Base-by-base conservation (phyloP, 1,284 basidiomycete species). In the Irpex rosettiformis region DNA sequence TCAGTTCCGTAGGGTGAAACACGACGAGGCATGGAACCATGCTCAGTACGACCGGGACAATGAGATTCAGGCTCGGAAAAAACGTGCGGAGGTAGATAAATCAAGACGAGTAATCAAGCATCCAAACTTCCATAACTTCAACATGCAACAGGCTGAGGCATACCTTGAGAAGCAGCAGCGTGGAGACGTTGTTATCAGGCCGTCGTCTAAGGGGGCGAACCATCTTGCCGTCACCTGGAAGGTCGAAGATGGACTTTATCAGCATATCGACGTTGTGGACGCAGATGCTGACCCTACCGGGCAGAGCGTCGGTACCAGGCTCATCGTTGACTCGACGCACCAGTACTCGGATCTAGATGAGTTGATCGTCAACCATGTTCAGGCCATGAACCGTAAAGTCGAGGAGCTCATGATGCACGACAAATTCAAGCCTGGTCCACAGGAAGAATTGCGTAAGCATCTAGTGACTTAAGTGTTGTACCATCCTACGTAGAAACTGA, bases 141-240 rank as follows among this genome's bases (percentile, higher is more conserved):
- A 94, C 69, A 88, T 93, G 33, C 78, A 82, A 21, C 91, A 98
- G 66, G 96, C 97, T 1, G 96, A 99, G 73, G 81, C 86, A 56
- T 93, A 91, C 72, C 79, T 99, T 56, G 92, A 94, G 58, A 89
- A 89, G 64, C 91, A 94, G 73, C 94, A 95, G 66, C 85, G 93
- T 28, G 97, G 96, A 11, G 95, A 98, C 71, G 94, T 95, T 51
- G 93, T 99, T 30, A 94, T 99, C 64, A 82, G 97, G 49, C 97
- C 97, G 0, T 97, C 94, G 29, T 98, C 96, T 2, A 96, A 96
- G 73, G 96, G 96, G 4, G 77, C 82, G 42, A 87, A 98, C 69
- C 97, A 99, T 74, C 80, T 99, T 37, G 97, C 97, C 33, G 92
- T 99, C 11, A 99, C 97, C 0, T 99, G 97, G 97, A 99, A 99